Conservation (phyloP, 2,329 filamentous ascomycete genomes). For the Sphaerulina musiva region DNA sequence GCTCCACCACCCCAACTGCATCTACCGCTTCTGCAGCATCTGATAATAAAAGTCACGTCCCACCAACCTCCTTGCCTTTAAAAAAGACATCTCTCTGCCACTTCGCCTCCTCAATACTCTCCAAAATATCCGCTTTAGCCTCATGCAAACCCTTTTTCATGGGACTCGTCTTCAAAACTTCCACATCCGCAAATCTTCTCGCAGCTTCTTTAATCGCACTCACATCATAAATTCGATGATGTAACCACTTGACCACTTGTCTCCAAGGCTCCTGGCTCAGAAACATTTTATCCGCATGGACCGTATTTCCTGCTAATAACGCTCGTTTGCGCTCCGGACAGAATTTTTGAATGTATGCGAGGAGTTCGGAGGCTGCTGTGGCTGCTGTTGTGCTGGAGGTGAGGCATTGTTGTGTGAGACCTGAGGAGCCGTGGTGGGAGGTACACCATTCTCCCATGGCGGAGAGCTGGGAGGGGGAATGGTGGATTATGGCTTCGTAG, state of each 20-base stretch:
- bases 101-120: slow-evolving; percentile 86
- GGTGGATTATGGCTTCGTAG: slow-evolving; percentile 74
- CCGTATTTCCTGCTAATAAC: slow-evolving; percentile 82
- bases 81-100: slow-evolving; percentile 75
- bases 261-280: slow-evolving; percentile 68
- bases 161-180: slow-evolving; percentile 57
- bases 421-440: slow-evolving; percentile 69
- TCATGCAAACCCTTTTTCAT: slow-evolving; percentile 71
- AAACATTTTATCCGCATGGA: slow-evolving; percentile 84
- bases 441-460: slow-evolving; percentile 88
- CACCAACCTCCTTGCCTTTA: slow-evolving; percentile 17
- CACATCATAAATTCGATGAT: slow-evolving; percentile 88
- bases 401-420: slow-evolving; percentile 70
- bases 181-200: slow-evolving; percentile 66
- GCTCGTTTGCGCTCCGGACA: slow-evolving; percentile 62
- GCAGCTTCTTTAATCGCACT: slow-evolving; percentile 88
- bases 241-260: slow-evolving; percentile 66
- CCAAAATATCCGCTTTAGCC: slow-evolving; percentile 81
- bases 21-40: too few species aligned
- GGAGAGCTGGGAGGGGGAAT: slow-evolving; percentile 61
- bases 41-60: not conserved
- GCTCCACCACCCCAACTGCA: not conserved
- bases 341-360: slow-evolving; percentile 68
- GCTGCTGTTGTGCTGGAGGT: slow-evolving; percentile 65
- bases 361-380: slow-evolving; percentile 63